Evolutionary conservation across 805 yeast species (phyloP).

Genomic region (Candida namnaoensis): DNA sequence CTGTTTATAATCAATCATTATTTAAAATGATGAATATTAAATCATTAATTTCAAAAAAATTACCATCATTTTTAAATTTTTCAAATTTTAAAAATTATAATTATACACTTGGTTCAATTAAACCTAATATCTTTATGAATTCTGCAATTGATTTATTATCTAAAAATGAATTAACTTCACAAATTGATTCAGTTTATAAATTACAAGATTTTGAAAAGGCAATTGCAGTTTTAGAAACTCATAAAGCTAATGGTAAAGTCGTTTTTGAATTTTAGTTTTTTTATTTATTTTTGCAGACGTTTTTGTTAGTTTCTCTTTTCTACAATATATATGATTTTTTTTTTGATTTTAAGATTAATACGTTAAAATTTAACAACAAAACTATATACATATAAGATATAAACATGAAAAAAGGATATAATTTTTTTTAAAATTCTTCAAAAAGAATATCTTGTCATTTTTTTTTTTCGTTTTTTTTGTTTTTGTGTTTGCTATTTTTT

Average conservation of each 20-base stretch:
- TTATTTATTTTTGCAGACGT: too few species aligned
- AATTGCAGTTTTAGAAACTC: conserved; percentile 32
- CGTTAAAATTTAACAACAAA: too few species aligned
- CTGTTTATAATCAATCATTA: conserved; percentile 14
- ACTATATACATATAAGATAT: too few species aligned
- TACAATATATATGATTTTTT: too few species aligned
- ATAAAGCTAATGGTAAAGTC: conserved; percentile 56
- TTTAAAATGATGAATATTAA: conserved; percentile 4
- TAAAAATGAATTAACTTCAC: conserved; percentile 31
- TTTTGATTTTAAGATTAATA: too few species aligned
- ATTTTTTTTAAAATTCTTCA: too few species aligned
- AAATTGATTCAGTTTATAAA: conserved; percentile 45
- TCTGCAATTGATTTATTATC: conserved; percentile 27
- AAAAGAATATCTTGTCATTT: too few species aligned
- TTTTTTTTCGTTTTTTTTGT: too few species aligned
- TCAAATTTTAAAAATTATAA: conserved; percentile 19
- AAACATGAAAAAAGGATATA: too few species aligned
- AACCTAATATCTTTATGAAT: conserved; percentile 15
- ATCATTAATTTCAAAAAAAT: too few species aligned
- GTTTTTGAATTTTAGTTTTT: conserved; percentile 20
- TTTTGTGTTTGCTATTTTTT: too few species aligned
- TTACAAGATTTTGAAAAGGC: conserved; percentile 46
- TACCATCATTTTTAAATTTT: conserved; percentile 4
- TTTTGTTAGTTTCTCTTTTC: too few species aligned
- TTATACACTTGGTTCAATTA: conserved; percentile 20